Base-by-base conservation (phyloP, 2,329 filamentous ascomycete species). In the Decorospora gaudefroyi region DNA sequence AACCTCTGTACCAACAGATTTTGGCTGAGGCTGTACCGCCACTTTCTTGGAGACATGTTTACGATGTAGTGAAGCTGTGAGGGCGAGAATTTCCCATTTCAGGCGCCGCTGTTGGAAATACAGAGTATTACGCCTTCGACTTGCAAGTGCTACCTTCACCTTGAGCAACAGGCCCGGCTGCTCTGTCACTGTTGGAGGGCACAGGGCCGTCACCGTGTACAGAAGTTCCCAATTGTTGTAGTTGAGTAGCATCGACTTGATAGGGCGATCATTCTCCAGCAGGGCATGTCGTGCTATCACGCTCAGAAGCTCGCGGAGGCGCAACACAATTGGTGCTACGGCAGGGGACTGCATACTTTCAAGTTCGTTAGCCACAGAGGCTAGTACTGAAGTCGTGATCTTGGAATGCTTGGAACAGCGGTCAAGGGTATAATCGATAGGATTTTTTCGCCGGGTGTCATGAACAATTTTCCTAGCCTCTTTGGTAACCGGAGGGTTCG, bases 151-250 rank as follows among this genome's bases (percentile, higher is more conserved):
- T 34, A 16, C 30, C 12, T 34, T 7, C 22, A 41, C 12, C 30
- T 33, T 41, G 19, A 33, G 11, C 16, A 32, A 12, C 17, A 41
- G 19, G 23, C 25, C 29, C n/a, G 38, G 38, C 17, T 21, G 33
- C 6, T 23, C 13, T 15, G 9, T 35, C 33, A 35, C 33, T n/a
- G n/a, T n/a, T n/a, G n/a, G n/a, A n/a, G n/a, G n/a, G n/a, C n/a
- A n/a, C n/a, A n/a, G n/a, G n/a, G n/a, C n/a, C n/a, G n/a, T n/a
- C n/a, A n/a, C 39, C 21, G 18, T 16, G 3, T 25, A 26, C 16
- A 30, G 15, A 25, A 15, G 7, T 6, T 23, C 11, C 30, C 28
- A 15, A 16, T 34, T 25, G 12, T n/a, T 17, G 26, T 31, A 36
- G 21, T 18, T n/a, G n/a, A n/a, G n/a, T n/a, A n/a, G n/a, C n/a